Base-by-base conservation (phyloP, 2,329 filamentous ascomycete genomes). In the Hysterium pulicare region DNA sequence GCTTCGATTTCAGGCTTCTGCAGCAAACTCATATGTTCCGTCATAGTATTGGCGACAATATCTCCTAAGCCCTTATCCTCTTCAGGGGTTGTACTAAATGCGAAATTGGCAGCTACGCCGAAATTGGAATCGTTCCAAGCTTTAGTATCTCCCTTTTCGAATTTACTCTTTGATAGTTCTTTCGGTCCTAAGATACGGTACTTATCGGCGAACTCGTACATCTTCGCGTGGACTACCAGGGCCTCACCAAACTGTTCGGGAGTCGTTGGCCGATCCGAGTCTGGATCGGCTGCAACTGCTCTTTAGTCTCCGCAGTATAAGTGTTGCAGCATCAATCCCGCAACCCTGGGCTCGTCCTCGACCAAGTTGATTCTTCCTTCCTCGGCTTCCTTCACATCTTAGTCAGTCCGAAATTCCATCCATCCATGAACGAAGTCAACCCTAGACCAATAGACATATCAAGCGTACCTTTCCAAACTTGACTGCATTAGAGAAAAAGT, bases 11-110 rank as follows among this genome's bases (percentile, higher is more conserved):
- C 54, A 1, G 55, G 48, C 31, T 51, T 59, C 6, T 54, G 44
- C 9, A 58, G 45, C 21, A 60, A 40, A 3, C 10, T 16, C 20
- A 52, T 42, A 33, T 57, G 54, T 43, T 50, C 46, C 1, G 50
- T 39, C 4, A 67, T 49, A 1, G 47, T 60, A 10, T 55, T 43
- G 8, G 49, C 44, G 3, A 64, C 54, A 4, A 52, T 46, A 36
- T 66, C 57, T 13, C 62, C 50, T 42, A 67, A 47, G 5, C 53
- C 59, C n/a, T 56, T 58, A 41, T 65, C 56, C 46, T 1, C 51
- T 13, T 28, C 24, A 7, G 24, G 24, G 7, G 24, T 28, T 8
- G 24, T 28, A 8, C 8, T 8, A 13, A 13, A 28, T 28, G 13
- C 24, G 7, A 28, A 7, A 28, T 28, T 13, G 8, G 24, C 24